Evolutionary conservation across 2,329 filamentous ascomycete genomes (phyloP), one percentile per base, ranked within the genome.

Genomic region (Fusarium nisikadoi): DNA sequence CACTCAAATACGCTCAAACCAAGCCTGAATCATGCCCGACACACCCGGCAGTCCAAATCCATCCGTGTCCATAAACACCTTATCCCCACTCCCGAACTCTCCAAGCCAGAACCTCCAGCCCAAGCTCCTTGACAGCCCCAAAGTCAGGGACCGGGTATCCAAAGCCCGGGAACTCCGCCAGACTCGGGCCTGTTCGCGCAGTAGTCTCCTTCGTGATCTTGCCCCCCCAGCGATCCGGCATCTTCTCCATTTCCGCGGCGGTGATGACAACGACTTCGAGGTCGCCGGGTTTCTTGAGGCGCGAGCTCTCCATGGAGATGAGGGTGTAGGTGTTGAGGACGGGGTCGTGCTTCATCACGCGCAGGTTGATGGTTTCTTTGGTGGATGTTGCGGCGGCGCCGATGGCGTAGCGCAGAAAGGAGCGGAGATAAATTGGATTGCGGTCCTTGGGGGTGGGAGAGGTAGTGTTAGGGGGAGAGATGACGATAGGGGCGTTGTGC

Each of bases 51-150:
- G 29, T 13, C 27, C 29, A 27, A 20, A 35, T 9, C 53, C 53
- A 47, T 56, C 53, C 10, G 53, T 27, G 35, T 56, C 53, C 53
- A 56, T 35, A 17, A 56, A 56, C 13, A 16, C 7, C 23, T n/a
- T 47, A 25, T 47, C 23, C 13, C 17, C 13, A 25, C 39, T 25
- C 10, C 53, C 53, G 35, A 27, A 56, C 29, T 2, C 53, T 45
- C 53, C 53, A 56, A 8, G 53, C 53, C 2, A 56, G 1, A 6
- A 56, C 29, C 23, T 56, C 39, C 2, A 25, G 8, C 9, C 53
- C 53, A 4, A 25, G 9, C 0, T 35, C 17, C 17, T 20, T 16
- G 4, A 31, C 4, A 0, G 7, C 13, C 2, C 13, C 42, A n/a
- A 56, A 56, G 5, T 27, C 29, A 20, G 53, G 53, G 8, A n/a